These are phyloP conservation scores for Chlamydomonas asymmetrica DNA, from an alignment of 139 green algal species.

Conservation along the genomic window DNA sequence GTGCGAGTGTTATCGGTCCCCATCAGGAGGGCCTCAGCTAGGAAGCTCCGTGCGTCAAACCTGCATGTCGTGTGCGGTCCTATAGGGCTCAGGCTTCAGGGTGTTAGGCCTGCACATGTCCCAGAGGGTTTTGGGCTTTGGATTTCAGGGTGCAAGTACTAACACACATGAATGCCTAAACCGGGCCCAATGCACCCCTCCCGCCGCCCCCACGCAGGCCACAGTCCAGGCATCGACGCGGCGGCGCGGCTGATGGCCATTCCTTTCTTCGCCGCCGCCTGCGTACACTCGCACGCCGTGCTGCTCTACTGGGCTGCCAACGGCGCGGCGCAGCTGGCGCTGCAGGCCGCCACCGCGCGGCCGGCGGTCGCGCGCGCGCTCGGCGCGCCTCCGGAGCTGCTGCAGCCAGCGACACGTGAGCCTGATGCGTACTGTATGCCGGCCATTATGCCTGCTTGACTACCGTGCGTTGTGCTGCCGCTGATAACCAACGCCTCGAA, in stretches of 20 bases:
- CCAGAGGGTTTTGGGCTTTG: not conserved
- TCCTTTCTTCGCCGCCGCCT: slow-evolving; percentile 19
- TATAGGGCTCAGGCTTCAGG: no score
- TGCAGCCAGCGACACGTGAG: no score
- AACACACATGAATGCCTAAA: not conserved
- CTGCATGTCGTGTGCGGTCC: no score
- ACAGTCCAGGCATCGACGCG: slow-evolving; percentile 10
- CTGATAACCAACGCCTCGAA: no score
- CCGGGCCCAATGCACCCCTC: not conserved
- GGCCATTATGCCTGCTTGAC: no score
- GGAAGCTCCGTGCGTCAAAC: not conserved
- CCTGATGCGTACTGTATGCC: no score
- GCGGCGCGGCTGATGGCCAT: slow-evolving; percentile 19
- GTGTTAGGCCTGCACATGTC: not conserved
- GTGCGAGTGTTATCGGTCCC: no score
- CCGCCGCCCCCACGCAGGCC: not conserved
- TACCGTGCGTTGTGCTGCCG: no score
- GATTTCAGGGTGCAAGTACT: not conserved
- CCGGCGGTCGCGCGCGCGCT: no score
- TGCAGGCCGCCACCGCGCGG: not conserved
- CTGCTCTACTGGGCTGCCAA: slow-evolving; percentile 27
- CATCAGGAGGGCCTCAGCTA: not conserved
- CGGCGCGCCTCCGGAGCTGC: no score
- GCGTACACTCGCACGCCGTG: slow-evolving; percentile 33
- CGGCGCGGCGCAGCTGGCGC: not conserved